Evolutionary conservation across 2,329 filamentous ascomycete species (phyloP).

Genomic region (Xylaria arbuscula): DNA sequence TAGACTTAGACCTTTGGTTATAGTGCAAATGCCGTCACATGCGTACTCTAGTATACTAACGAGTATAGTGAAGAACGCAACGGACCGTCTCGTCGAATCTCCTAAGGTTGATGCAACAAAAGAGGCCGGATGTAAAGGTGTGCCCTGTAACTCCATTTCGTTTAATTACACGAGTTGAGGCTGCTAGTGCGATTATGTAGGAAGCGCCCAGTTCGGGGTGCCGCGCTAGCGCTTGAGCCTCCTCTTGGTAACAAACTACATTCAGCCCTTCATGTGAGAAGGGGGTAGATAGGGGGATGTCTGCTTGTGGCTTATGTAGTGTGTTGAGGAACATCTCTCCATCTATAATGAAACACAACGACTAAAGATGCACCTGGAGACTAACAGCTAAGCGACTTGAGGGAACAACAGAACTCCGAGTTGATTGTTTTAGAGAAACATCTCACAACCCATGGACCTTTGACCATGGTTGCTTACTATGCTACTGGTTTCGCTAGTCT

Average conservation of each 20-base stretch:
- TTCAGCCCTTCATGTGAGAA: not conserved
- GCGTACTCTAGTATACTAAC: too few relatives aligned
- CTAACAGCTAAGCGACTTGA: too few relatives aligned
- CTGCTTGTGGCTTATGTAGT: not conserved
- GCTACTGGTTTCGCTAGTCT: too few relatives aligned
- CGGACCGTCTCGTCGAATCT: not conserved
- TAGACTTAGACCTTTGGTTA: too few relatives aligned
- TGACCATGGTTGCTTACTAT: not conserved
- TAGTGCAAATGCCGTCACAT: too few relatives aligned
- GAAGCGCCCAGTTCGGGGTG: not conserved
- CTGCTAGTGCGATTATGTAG: not conserved
- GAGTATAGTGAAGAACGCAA: not conserved
- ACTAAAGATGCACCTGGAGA: too few relatives aligned
- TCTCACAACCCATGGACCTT: too few relatives aligned
- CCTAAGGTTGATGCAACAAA: not conserved
- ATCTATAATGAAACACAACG: too few relatives aligned
- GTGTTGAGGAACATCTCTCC: too few relatives aligned
- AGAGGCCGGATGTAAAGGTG: not conserved
- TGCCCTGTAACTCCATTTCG: not conserved
- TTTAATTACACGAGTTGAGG: not conserved
- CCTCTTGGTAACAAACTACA: not conserved
- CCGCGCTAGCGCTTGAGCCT: slow-evolving; percentile 5
- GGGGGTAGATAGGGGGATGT: not conserved
- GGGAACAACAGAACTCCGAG: too few relatives aligned
- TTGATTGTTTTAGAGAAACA: too few relatives aligned